Percentiles rank a stretch among this genome's conserved stretches.
Conservation (phyloP, 2,329 filamentous ascomycete genomes). For the Pleomassaria siparia region DNA sequence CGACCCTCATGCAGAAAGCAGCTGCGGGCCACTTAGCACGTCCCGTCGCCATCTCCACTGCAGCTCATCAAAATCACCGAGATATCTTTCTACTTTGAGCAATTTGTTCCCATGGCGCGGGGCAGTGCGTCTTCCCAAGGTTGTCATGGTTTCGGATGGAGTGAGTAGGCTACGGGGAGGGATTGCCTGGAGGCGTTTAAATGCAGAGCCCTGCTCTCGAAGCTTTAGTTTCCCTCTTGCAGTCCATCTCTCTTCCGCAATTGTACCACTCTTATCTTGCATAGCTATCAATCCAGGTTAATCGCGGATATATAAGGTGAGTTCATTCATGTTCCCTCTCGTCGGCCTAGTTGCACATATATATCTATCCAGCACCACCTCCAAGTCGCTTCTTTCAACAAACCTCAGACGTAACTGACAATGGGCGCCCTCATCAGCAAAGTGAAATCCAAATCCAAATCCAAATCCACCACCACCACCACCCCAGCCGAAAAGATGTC, state of each 20-base stretch:
- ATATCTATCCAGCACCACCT: not conserved
- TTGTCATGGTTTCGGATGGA: not conserved
- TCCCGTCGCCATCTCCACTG: conserved; percentile 2
- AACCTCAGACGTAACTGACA: not conserved
- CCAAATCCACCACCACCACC: conserved; percentile 9
- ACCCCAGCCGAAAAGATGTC: conserved; percentile 21
- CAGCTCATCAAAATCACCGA: not conserved
- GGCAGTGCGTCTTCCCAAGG: not conserved
- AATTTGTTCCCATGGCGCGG: conserved; percentile 4
- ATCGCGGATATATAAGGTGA: conserved; percentile 1
- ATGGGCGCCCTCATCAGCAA: conserved; percentile 17
- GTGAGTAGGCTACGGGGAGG: not conserved
- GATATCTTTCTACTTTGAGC: conserved; percentile 6
- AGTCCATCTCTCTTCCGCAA: not conserved
- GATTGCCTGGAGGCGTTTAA: conserved; percentile 2
- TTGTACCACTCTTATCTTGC: conserved; percentile 6
- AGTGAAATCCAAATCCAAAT: no score
- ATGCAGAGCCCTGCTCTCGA: conserved; percentile 4
- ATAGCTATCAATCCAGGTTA: not conserved
- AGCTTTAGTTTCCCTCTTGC: conserved; percentile 10
- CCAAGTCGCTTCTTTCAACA: no score
- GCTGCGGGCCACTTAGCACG: conserved; percentile 11
- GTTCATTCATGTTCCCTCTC: not conserved
- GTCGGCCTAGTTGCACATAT: not conserved
- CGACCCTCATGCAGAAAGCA: conserved; percentile 4